These are phyloP conservation scores for Ganoderma sinense DNA, from an alignment of 1,284 basidiomycete species.

Conservation along the genomic window DNA sequence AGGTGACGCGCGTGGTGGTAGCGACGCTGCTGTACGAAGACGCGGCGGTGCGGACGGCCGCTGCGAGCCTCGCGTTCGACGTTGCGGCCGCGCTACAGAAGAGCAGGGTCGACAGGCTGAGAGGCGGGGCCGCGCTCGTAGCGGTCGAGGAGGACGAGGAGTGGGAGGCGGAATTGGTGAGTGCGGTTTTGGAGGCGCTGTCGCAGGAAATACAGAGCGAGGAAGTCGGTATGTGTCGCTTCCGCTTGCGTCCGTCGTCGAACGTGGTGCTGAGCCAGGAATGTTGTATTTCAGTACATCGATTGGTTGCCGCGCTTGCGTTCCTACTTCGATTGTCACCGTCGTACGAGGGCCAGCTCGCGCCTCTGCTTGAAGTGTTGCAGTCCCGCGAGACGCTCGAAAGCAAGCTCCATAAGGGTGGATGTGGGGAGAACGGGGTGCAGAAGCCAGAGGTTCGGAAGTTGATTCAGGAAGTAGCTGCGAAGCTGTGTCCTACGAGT, in stretches of 20 bases:
- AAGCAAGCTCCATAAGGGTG: constrained; percentile 57
- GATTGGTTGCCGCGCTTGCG: constrained; percentile 78
- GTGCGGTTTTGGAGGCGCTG: constrained; percentile 80
- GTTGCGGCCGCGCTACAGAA: constrained; percentile 71
- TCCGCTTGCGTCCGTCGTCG: background rate
- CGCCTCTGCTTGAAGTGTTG: constrained; percentile 74
- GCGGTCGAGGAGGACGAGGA: constrained; percentile 66
- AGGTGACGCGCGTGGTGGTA: constrained; percentile 57
- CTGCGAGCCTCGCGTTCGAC: constrained; percentile 85
- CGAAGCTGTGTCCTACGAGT: constrained; percentile 46
- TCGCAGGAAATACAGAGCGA: constrained; percentile 74
- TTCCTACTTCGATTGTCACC: constrained; percentile 78
- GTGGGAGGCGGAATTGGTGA: constrained; percentile 86
- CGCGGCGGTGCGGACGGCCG: constrained; percentile 74
- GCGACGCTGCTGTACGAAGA: constrained; percentile 76
- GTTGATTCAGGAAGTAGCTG: constrained; percentile 72
- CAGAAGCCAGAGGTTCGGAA: constrained; percentile 68
- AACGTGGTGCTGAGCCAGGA: background rate
- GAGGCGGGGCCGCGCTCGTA: constrained; percentile 40
- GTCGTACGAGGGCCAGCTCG: constrained; percentile 59
- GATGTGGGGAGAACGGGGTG: constrained; percentile 58
- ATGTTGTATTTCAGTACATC: constrained; percentile 63
- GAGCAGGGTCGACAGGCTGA: constrained; percentile 54
- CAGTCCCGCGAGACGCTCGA: constrained; percentile 62
- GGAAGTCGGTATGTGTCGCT: constrained; percentile 73